phyloP scores from a whole-genome alignment of 2,329 filamentous ascomycete genomes.

The Xylaria sp. region DNA sequence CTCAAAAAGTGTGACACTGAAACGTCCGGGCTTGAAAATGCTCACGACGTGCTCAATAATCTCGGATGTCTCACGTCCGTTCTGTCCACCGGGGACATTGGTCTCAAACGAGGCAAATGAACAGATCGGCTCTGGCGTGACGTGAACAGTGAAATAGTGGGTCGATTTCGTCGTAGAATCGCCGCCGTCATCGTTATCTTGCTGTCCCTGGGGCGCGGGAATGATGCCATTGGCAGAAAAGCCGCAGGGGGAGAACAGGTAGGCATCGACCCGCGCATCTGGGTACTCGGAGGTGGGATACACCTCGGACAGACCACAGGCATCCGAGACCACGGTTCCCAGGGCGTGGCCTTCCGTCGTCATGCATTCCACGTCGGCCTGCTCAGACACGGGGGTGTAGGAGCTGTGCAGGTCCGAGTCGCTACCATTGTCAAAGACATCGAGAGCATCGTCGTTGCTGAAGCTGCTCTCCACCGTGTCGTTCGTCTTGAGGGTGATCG shows the following conservation, averaged over 20 bases:
- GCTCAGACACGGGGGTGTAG: conserved; percentile 65
- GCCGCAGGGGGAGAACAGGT: conserved; percentile 94
- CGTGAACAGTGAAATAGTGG: conserved; percentile 98
- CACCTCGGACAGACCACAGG: conserved; percentile 87
- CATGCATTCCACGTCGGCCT: conserved; percentile 74
- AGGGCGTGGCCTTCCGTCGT: conserved; percentile 94
- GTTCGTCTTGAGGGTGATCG: conserved; percentile 51
- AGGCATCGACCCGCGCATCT: conserved; percentile 92
- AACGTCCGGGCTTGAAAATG: conserved; percentile 98
- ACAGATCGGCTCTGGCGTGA: conserved; percentile 96
- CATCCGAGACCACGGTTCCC: conserved; percentile 90
- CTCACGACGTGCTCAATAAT: conserved; percentile 92
- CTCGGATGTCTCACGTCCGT: conserved; percentile 86
- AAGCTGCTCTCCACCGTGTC: conserved; percentile 52
- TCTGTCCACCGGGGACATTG: conserved; percentile 91
- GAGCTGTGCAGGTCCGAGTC: conserved; percentile 64
- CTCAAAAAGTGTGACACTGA: conserved; percentile 96
- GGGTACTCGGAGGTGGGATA: conserved; percentile 90
- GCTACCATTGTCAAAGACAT: conserved; percentile 80
- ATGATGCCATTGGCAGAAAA: conserved; percentile 98
- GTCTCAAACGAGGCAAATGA: conserved; percentile 99
- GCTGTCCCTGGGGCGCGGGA: conserved; percentile 73
- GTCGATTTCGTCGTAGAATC: conserved; percentile 63
- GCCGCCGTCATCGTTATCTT: conserved; percentile 48
- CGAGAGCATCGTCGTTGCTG: conserved; percentile 68